Percentiles rank a stretch among this genome's conserved stretches.
Conservation (phyloP, 2,329 filamentous ascomycete species). For the Talaromyces sp. region DNA sequence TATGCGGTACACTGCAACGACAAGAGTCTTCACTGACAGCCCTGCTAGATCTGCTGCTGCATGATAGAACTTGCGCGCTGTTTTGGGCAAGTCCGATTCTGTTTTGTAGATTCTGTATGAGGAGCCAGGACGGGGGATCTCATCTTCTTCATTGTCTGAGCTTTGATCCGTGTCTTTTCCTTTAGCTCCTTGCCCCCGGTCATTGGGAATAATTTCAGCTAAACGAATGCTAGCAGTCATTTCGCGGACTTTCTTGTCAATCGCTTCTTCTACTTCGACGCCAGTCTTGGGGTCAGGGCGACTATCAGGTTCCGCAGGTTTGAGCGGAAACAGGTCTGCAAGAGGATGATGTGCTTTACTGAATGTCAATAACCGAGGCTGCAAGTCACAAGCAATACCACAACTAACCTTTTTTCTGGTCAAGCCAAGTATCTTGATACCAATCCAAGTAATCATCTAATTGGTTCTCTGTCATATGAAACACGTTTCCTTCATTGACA, state of each 20-base stretch:
- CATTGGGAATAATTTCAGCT: conserved; percentile 34
- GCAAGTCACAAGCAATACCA: not conserved
- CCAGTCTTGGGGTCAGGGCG: not conserved
- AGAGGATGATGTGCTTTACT: conserved; percentile 26
- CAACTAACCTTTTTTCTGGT: conserved; percentile 25
- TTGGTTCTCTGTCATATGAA: conserved; percentile 55
- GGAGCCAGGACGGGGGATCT: conserved; percentile 44
- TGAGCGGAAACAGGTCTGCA: conserved; percentile 41
- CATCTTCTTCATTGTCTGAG: conserved; percentile 14
- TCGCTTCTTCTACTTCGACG: conserved; percentile 22
- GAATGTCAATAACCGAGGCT: conserved; percentile 2
- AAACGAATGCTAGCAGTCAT: conserved; percentile 41
- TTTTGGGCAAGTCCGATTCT: conserved; percentile 43
- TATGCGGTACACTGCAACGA: conserved; percentile 47
- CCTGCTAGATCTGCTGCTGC: conserved; percentile 48
- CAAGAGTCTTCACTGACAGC: conserved; percentile 46
- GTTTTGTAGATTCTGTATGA: conserved; percentile 47
- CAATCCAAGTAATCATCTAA: conserved; percentile 75
- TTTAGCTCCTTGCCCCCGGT: conserved; percentile 19
- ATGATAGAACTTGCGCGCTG: conserved; percentile 47
- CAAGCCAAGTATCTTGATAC: conserved; percentile 62
- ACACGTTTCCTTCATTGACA: conserved; percentile 59
- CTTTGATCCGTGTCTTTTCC: not conserved
- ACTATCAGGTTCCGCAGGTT: conserved; percentile 17
- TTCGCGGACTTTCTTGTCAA: conserved; percentile 37